A percentile compares a stretch with the other conserved stretches of the same genome.
phyloP scores from a whole-genome alignment of 2,329 filamentous ascomycete genomes.

The Colletotrichum cereale region DNA sequence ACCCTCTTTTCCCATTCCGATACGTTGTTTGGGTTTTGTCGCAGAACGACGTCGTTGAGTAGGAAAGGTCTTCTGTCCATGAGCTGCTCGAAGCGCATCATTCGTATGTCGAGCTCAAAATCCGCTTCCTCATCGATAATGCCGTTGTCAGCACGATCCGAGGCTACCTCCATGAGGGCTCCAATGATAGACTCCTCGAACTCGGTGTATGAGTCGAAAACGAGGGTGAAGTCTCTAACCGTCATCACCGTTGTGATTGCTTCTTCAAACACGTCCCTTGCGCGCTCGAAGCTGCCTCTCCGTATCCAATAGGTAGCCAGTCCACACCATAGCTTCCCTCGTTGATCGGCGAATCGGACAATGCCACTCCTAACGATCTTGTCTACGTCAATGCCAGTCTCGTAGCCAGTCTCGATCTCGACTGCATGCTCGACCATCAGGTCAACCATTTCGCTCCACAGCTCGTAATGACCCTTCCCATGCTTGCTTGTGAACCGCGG shows the following conservation, averaged over 20 bases:
- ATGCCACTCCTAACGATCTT: slow-evolving; percentile 94
- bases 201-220: slow-evolving; percentile 96
- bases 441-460: slow-evolving; percentile 99
- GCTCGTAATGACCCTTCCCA: slow-evolving; percentile 93
- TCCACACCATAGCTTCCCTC: slow-evolving; percentile 94
- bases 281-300: slow-evolving; percentile 90
- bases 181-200: slow-evolving; percentile 97
- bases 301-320: slow-evolving; percentile 97
- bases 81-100: slow-evolving; percentile 97
- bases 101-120: slow-evolving; percentile 93
- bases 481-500: slow-evolving; percentile 91
- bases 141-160: slow-evolving; percentile 82
- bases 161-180: slow-evolving; percentile 89
- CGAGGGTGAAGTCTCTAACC: slow-evolving; percentile 94
- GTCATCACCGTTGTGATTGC: slow-evolving; percentile 99
- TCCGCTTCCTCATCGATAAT: slow-evolving; percentile 85
- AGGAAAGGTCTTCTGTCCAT: slow-evolving; percentile 98
- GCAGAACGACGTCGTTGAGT: slow-evolving; percentile 92
- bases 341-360: slow-evolving; percentile 89
- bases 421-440: slow-evolving; percentile 91
- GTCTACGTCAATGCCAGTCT: slow-evolving; percentile 89
- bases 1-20: slow-evolving; percentile 97
- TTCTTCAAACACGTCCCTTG: slow-evolving; percentile 94
- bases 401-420: slow-evolving; percentile 83
- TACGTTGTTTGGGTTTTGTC: slow-evolving; percentile 97